Conservation (phyloP, 805 yeast species). For the Ogataea sp. region DNA sequence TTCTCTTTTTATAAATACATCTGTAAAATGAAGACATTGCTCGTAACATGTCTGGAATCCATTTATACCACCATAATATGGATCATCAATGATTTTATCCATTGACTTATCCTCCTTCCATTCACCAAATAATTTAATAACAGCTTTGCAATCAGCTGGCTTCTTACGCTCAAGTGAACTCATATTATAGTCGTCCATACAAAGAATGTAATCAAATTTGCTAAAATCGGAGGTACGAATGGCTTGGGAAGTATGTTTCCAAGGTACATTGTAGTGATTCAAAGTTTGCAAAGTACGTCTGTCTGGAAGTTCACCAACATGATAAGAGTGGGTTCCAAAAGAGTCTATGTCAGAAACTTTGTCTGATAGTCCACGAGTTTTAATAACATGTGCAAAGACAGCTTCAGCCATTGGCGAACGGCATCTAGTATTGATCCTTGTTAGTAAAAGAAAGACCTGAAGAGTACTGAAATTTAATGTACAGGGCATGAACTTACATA, state of each 20-base stretch:
- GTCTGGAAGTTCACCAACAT: constrained; percentile 79
- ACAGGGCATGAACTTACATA: constrained; percentile 40
- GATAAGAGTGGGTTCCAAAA: constrained; percentile 84
- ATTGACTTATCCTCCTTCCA: constrained; percentile 52
- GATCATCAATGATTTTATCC: constrained; percentile 68
- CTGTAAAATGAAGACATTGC: constrained; percentile 70
- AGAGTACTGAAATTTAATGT: not conserved
- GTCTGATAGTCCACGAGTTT: constrained; percentile 34
- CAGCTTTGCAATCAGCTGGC: constrained; percentile 43
- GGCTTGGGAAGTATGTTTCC: constrained; percentile 69
- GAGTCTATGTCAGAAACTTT: constrained; percentile 64
- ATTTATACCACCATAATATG: constrained; percentile 81
- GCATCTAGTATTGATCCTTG: no score
- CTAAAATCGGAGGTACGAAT: constrained; percentile 42
- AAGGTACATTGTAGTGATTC: constrained; percentile 61
- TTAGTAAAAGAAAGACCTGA: not conserved
- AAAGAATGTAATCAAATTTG: constrained; percentile 59
- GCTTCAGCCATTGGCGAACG: constrained; percentile 99
- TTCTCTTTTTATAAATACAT: constrained; percentile 55
- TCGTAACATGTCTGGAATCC: constrained; percentile 77
- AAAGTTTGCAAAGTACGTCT: constrained; percentile 64
- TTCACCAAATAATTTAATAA: constrained; percentile 68
- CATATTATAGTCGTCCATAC: constrained; percentile 62
- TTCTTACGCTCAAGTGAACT: constrained; percentile 40
- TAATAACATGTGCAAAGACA: constrained; percentile 61